These are phyloP conservation scores for Ophiostoma quercus DNA, from an alignment of 2,329 filamentous ascomycete genomes.

Conservation along the genomic window DNA sequence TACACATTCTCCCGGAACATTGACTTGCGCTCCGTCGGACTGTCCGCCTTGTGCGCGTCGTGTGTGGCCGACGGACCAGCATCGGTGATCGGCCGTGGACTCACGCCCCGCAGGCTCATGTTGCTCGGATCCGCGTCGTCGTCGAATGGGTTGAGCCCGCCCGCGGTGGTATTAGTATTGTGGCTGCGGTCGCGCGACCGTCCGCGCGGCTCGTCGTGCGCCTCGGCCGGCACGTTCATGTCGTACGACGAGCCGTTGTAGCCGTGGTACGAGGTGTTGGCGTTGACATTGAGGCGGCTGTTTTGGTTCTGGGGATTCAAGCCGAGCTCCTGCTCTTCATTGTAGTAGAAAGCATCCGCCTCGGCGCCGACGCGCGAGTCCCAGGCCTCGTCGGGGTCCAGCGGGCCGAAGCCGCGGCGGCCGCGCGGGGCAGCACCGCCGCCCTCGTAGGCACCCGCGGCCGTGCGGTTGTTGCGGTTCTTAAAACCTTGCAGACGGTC, in stretches of 20 bases:
- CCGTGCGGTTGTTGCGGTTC: slow-evolving; percentile 56
- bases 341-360: slow-evolving; percentile 57
- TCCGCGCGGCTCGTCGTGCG: slow-evolving; percentile 36
- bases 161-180: slow-evolving; percentile 25
- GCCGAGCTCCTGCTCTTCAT: slow-evolving; percentile 69
- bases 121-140: slow-evolving; percentile 55
- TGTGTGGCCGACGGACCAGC: slow-evolving; percentile 33
- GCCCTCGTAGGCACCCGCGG: slow-evolving; percentile 66
- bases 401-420: slow-evolving; percentile 45
- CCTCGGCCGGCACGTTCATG: slow-evolving; percentile 43
- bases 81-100: slow-evolving; percentile 63
- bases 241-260: slow-evolving; percentile 40
- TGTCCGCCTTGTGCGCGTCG: slow-evolving; percentile 43
- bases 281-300: slow-evolving; percentile 21
- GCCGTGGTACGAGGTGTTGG: slow-evolving; percentile 25
- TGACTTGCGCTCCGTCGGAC: slow-evolving; percentile 63
- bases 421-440: slow-evolving; percentile 37
- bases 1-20: slow-evolving; percentile 66
- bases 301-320: slow-evolving; percentile 30
- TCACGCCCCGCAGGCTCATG: slow-evolving; percentile 62
- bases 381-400: slow-evolving; percentile 84
- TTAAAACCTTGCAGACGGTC: slow-evolving; percentile 60
- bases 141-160: slow-evolving; percentile 60
- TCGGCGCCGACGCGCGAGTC: slow-evolving; percentile 73
- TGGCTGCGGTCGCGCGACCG: slow-evolving; percentile 41